phyloP scores from a whole-genome alignment of 768 basidiomycete species.

The Suillus brevipes region DNA sequence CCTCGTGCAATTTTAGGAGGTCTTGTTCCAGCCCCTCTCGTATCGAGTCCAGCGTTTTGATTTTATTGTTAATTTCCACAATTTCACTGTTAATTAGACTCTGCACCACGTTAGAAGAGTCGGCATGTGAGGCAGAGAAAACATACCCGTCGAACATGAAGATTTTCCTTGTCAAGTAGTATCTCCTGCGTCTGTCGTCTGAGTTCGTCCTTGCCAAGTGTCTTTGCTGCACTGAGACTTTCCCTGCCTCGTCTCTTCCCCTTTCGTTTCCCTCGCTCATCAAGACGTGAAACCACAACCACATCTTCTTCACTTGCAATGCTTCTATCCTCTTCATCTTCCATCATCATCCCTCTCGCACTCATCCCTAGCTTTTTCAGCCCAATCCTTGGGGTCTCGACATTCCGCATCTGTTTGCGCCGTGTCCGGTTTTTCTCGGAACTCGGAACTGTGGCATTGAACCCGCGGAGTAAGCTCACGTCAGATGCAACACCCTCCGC shows the following conservation, averaged over 20 bases:
- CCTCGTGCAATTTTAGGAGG: conserved; percentile 86
- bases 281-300: conserved; percentile 55
- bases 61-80: conserved; percentile 85
- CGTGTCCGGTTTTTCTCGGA: conserved; percentile 77
- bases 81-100: conserved; percentile 86
- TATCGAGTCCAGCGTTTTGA: conserved; percentile 79
- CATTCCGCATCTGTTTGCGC: conserved; percentile 75
- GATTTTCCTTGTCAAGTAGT: conserved; percentile 85
- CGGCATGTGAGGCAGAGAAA: neutral
- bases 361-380: conserved; percentile 78
- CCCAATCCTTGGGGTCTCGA: conserved; percentile 74
- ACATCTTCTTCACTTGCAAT: conserved; percentile 75
- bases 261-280: conserved; percentile 33
- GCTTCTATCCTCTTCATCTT: conserved; percentile 46
- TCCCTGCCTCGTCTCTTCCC: conserved; percentile 55
- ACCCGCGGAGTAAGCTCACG: conserved; percentile 85
- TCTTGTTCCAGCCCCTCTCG: conserved; percentile 78
- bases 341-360: conserved; percentile 67
- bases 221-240: conserved; percentile 67
- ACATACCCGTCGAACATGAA: conserved; percentile 79
- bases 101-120: conserved; percentile 40
- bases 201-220: conserved; percentile 82
- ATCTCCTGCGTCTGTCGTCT: conserved; percentile 85
- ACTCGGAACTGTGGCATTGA: conserved; percentile 93
- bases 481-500: conserved; percentile 66